Evolutionary conservation across 106 monocot species (phyloP).

Genomic region (Gastrodia elata): DNA sequence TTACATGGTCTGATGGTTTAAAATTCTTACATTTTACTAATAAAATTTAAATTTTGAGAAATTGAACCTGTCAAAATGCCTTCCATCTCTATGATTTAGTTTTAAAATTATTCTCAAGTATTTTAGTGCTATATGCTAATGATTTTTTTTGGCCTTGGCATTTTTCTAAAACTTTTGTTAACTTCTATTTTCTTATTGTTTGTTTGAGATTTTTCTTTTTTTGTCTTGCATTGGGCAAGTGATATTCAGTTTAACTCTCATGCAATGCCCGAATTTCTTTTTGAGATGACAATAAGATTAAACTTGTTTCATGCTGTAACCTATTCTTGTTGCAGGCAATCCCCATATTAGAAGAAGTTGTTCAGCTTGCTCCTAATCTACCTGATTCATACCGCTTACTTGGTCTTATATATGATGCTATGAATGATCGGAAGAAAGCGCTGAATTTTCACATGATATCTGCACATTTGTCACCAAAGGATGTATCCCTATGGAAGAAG

Average conservation of each 20-base stretch:
- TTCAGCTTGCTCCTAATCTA: slow-evolving; percentile 75
- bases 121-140: no score
- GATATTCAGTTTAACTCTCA: slow-evolving; percentile 1
- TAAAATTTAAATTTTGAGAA: no score
- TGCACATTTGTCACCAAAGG: slow-evolving; percentile 79
- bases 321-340: slow-evolving; percentile 55
- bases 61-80: no score
- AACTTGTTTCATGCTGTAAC: slow-evolving; percentile 1
- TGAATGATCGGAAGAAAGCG: slow-evolving; percentile 58
- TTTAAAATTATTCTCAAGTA: no score
- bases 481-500: slow-evolving; percentile 81
- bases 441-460: slow-evolving; percentile 84
- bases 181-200: not conserved
- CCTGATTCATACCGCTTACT: slow-evolving; percentile 68
- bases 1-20: no score
- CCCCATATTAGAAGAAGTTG: slow-evolving; percentile 59
- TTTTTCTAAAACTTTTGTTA: not conserved
- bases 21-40: no score
- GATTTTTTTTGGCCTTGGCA: not conserved
- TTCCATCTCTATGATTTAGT: no score
- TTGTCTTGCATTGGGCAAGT: not conserved
- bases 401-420: slow-evolving; percentile 66
- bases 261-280: not conserved
- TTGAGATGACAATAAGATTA: not conserved
- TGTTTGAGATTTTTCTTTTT: not conserved